phyloP scores from a whole-genome alignment of 2,329 filamentous ascomycete genomes.

The Fusarium sp. region DNA sequence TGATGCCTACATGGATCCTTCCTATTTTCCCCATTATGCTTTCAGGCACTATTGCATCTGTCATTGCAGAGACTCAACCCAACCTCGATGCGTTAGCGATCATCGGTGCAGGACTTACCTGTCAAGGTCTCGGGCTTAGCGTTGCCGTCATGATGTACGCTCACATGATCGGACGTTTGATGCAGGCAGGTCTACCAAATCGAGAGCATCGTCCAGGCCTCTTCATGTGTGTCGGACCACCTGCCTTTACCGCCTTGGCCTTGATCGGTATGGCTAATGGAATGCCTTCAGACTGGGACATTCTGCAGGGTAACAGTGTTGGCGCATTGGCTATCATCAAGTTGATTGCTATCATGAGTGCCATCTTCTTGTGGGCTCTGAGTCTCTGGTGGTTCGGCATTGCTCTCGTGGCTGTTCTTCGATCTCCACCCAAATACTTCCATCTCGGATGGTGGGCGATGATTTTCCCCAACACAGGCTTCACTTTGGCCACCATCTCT shows the following conservation, averaged over 20 bases:
- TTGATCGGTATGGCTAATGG: slow-evolving; percentile 71
- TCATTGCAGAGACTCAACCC: slow-evolving; percentile 71
- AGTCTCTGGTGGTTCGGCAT: slow-evolving; percentile 66
- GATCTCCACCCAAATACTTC: slow-evolving; percentile 60
- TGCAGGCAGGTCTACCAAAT: slow-evolving; percentile 70
- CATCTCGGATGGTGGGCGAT: slow-evolving; percentile 73
- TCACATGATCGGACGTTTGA: slow-evolving; percentile 75
- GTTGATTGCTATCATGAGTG: slow-evolving; percentile 58
- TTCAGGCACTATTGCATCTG: slow-evolving; percentile 74
- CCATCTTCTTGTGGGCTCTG: slow-evolving; percentile 73
- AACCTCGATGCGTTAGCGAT: slow-evolving; percentile 68
- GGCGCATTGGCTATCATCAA: slow-evolving; percentile 57
- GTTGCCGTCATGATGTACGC: slow-evolving; percentile 77
- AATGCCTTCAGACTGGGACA: slow-evolving; percentile 57
- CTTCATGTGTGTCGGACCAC: slow-evolving; percentile 79
- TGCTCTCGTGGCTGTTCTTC: slow-evolving; percentile 48
- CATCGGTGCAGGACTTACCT: slow-evolving; percentile 72
- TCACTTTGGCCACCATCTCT: slow-evolving; percentile 65
- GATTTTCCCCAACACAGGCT: slow-evolving; percentile 71
- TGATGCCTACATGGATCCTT: slow-evolving; percentile 80
- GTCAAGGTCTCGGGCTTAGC: slow-evolving; percentile 75
- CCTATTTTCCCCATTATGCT: slow-evolving; percentile 83
- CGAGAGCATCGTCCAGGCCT: slow-evolving; percentile 73
- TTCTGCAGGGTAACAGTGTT: slow-evolving; percentile 52
- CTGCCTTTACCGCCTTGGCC: slow-evolving; percentile 75